Percentiles rank a stretch among this genome's conserved stretches.
phyloP scores from a whole-genome alignment of 177 flowering plant species.

The Vitis hybrid region DNA sequence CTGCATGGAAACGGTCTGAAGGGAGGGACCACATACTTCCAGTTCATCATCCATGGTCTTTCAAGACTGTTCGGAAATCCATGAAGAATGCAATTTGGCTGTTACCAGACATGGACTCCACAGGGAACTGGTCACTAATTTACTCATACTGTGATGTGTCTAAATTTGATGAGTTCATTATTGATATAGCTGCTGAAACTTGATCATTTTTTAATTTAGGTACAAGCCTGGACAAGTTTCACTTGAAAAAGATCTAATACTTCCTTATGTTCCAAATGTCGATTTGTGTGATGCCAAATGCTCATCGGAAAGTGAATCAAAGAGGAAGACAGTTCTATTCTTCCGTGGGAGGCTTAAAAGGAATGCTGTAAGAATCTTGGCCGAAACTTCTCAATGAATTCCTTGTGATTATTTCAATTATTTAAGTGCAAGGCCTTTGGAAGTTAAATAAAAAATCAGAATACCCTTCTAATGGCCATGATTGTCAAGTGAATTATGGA shows the following conservation, averaged over 20 bases:
- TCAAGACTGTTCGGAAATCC: too few species aligned
- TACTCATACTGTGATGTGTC: not conserved
- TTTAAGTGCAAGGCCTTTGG: too few species aligned
- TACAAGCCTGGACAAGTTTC: conserved; percentile 97
- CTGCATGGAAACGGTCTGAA: conserved; percentile 96
- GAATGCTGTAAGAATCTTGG: conserved; percentile 76
- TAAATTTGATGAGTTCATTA: not conserved
- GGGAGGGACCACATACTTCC: conserved; percentile 99
- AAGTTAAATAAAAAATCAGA: too few species aligned
- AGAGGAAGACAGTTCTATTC: conserved; percentile 72
- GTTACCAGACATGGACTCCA: conserved; percentile 98
- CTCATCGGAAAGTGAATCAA: conserved; percentile 45
- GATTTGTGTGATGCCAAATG: conserved; percentile 83
- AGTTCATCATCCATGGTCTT: conserved; percentile 92
- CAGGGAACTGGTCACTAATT: conserved; percentile 79
- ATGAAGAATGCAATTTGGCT: too few species aligned
- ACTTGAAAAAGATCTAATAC: conserved; percentile 93
- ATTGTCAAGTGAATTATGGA: too few species aligned
- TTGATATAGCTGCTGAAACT: not conserved
- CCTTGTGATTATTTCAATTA: too few species aligned
- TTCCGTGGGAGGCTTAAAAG: conserved; percentile 97
- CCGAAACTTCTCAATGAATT: not conserved
- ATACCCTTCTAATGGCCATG: too few species aligned
- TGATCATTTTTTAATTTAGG: conserved; percentile 40
- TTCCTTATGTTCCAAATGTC: conserved; percentile 92